Percentiles rank a stretch among this genome's conserved stretches.
Evolutionary conservation across 129 eudicot genomes (phyloP).

Genomic region (Escallonia herrerae): DNA sequence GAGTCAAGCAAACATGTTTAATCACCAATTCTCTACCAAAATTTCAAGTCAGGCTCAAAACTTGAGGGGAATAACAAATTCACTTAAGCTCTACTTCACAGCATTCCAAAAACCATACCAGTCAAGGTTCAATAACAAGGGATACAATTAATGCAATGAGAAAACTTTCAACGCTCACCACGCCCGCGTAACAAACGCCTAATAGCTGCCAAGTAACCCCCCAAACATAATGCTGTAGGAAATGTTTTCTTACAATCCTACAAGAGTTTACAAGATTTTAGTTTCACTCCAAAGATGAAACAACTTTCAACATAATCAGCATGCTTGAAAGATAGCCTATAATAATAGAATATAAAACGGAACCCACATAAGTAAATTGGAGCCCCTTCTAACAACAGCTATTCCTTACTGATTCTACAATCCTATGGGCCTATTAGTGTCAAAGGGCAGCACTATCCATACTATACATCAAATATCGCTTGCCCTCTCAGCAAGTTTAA

Average conservation of each 20-base stretch:
- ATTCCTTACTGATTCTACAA: too few relatives aligned
- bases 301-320: constrained; percentile 1
- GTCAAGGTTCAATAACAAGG: background rate
- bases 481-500: too few relatives aligned
- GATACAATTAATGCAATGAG: background rate
- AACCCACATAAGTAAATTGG: too few relatives aligned
- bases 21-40: too few relatives aligned
- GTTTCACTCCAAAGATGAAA: constrained; percentile 4
- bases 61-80: too few relatives aligned
- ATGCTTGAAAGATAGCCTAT: background rate
- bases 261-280: background rate
- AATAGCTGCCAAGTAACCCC: constrained; percentile 80
- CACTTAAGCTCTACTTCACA: too few relatives aligned
- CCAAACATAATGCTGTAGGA: constrained; percentile 82
- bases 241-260: constrained; percentile 88
- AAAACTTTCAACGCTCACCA: constrained; percentile 47
- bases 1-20: too few relatives aligned
- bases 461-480: too few relatives aligned
- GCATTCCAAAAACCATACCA: background rate
- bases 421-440: too few relatives aligned
- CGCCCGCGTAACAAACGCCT: constrained; percentile 72
- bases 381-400: too few relatives aligned
- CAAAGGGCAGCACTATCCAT: too few relatives aligned
- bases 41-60: too few relatives aligned
- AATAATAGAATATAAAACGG: background rate